Base-by-base conservation (phyloP, 345 rosid species). In the Aurinia saxatilis region DNA sequence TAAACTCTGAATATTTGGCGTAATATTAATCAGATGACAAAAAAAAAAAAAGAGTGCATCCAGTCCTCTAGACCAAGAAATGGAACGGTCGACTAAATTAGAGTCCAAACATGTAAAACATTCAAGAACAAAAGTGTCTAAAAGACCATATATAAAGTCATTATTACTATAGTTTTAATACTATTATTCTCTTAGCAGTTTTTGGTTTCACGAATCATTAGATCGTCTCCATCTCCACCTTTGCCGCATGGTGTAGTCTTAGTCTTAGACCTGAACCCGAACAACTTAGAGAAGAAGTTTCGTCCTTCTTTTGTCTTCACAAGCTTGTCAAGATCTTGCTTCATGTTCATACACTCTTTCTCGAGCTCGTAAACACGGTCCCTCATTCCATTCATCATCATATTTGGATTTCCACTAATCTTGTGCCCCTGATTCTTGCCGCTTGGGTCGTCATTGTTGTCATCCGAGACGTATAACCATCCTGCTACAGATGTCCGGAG, bases 401-500 rank as follows among this genome's bases (percentile, higher is more conserved):
- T 48, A 11, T 53, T 54, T 15, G 57, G 71, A 34, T 73, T 27
- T 6, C 42, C 41, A 48, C 65, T 72, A 0, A 6, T 74, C 15
- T 78, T 73, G 23, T 58, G 65, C 73, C 83, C 78, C 6, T 76
- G 79, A 60, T 70, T 80, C 48, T 72, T 76, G 63, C 83, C 74
- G 16, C 57, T 80, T 0, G 83, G 60, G 65, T 72, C 68, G 1
- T 77, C 84, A 1, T 79, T 80, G 1, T 79, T 66, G 77, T 72
- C 78, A 50, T 88, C 91, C 2, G 96, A 79, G 35, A 76, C 95
- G 6, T 64, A 78, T 49, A 81, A 75, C 92, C 91, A 82, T 16
- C 86, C 88, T 2, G 88, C 67, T 37, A 88, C 46, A 1, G 92
- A 88, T 62, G 90, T 88, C 6, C 95, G 75, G 5, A 91, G 96